Percentiles rank a stretch among this genome's conserved stretches.
phyloP scores from a whole-genome alignment of 805 yeast species.

The Ogataea salicorniae region DNA sequence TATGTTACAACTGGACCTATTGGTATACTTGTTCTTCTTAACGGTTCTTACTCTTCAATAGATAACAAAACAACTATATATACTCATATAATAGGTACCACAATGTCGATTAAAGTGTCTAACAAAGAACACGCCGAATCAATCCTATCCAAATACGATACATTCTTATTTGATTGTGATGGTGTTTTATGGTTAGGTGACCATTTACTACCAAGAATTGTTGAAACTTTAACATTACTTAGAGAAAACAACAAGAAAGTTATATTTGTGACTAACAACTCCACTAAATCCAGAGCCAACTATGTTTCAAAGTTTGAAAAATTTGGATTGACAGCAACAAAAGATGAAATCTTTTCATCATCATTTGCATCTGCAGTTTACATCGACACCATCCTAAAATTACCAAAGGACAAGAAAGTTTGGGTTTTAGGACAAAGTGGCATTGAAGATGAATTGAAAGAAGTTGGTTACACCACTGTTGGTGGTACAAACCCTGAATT shows the following conservation, averaged over 20 bases:
- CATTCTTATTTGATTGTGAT: conserved; percentile 92
- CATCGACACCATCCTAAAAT: conserved; percentile 64
- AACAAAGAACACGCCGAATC: conserved; percentile 42
- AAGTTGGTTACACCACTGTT: conserved; percentile 65
- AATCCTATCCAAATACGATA: conserved; percentile 66
- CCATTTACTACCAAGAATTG: conserved; percentile 69
- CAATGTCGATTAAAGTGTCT: conserved; percentile 46
- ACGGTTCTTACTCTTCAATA: neutral
- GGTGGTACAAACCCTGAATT: conserved; percentile 80
- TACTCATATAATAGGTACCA: neutral
- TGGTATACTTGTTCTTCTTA: neutral
- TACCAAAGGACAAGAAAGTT: conserved; percentile 72
- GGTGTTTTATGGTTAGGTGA: conserved; percentile 95
- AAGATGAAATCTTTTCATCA: conserved; percentile 82
- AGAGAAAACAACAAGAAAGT: conserved; percentile 54
- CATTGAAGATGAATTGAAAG: conserved; percentile 69
- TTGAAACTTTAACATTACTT: conserved; percentile 67
- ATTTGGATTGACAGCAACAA: conserved; percentile 42
- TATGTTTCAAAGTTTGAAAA: conserved; percentile 73
- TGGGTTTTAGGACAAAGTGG: conserved; percentile 91
- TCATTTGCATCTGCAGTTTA: conserved; percentile 90
- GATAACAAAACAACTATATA: neutral
- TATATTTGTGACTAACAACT: conserved; percentile 91
- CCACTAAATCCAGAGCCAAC: conserved; percentile 79
- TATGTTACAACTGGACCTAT: too few relatives aligned